Evolutionary conservation across 2,329 filamentous ascomycete species (phyloP).

Genomic region (Trichoderma polysporum): DNA sequence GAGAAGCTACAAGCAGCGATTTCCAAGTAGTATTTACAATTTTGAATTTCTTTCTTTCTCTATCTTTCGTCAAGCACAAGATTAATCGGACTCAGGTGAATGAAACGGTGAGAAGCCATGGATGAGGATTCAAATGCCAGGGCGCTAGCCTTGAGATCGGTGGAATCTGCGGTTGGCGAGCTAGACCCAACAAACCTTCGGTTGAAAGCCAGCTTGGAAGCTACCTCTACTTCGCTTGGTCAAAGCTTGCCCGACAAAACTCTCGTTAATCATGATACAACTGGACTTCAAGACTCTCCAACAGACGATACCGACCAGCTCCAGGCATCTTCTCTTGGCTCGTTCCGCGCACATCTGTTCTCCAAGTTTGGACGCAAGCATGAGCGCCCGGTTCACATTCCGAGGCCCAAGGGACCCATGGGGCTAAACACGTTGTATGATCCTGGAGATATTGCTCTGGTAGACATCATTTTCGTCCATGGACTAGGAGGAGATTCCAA

Average conservation of each 20-base stretch:
- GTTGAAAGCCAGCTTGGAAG: background rate
- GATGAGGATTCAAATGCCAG: background rate
- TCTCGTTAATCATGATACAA: background rate
- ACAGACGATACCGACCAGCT: background rate
- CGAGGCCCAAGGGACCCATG: constrained; percentile 8
- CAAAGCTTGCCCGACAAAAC: background rate
- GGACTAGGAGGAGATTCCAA: constrained; percentile 6
- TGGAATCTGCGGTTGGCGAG: background rate
- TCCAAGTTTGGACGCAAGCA: constrained; percentile 15
- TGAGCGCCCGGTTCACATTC: background rate
- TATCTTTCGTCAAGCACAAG: too few relatives aligned
- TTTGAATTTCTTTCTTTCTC: too few relatives aligned
- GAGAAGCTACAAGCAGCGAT: background rate
- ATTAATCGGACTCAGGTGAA: background rate
- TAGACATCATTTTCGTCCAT: constrained; percentile 14
- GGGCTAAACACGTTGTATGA: constrained; percentile 14
- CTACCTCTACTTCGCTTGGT: background rate
- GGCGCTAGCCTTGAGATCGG: background rate
- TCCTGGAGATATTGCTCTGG: background rate
- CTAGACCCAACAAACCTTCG: background rate
- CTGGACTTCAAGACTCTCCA: background rate
- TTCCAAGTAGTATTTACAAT: background rate
- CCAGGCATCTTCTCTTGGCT: background rate
- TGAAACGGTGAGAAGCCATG: background rate
- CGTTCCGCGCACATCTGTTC: background rate